A percentile compares a stretch with the other conserved stretches of the same genome.
Evolutionary conservation across 352 stramenopile species (phyloP).

Genomic region (Phytophthora colocasiae): DNA sequence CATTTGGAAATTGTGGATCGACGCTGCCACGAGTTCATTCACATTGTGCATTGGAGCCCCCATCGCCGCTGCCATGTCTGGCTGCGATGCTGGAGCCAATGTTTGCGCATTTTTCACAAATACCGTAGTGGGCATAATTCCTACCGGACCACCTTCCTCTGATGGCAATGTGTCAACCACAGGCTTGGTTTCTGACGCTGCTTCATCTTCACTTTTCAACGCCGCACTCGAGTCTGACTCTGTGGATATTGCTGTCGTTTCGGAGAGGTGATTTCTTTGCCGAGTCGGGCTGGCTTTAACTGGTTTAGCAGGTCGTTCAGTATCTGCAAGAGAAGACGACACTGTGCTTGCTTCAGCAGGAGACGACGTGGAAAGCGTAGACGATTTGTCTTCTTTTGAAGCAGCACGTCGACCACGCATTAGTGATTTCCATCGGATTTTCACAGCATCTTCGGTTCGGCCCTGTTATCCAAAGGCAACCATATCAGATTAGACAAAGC

Average conservation of each 20-base stretch:
- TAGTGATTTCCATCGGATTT: conserved; percentile 94
- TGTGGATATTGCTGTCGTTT: conserved; percentile 21
- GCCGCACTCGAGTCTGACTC: conserved; percentile 4
- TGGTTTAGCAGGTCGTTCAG: conserved; percentile 45
- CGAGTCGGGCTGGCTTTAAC: conserved; percentile 47
- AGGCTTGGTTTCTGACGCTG: conserved; percentile 28
- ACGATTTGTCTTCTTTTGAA: conserved; percentile 71
- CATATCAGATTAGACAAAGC: conserved; percentile 1
- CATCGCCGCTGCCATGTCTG: conserved; percentile 29
- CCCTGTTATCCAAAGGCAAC: conserved; percentile 50
- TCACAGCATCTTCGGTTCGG: conserved; percentile 93
- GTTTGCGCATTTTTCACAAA: conserved; percentile 39
- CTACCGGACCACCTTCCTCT: conserved; percentile 6
- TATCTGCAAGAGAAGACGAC: conserved; percentile 18
- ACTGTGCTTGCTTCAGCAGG: conserved; percentile 19
- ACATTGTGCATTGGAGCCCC: conserved; percentile 50
- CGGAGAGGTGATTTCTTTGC: conserved; percentile 40
- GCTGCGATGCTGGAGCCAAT: conserved; percentile 28
- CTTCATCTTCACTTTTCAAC: conserved; percentile 34
- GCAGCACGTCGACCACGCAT: conserved; percentile 79
- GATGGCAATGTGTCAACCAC: conserved; percentile 7
- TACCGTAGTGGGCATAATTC: conserved; percentile 26
- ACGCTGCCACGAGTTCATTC: conserved; percentile 72
- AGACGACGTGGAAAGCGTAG: conserved; percentile 17
- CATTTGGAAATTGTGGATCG: conserved; percentile 81